A percentile compares a stretch with the other conserved stretches of the same genome.
These are phyloP conservation scores for Aspergillus fumigatus DNA, from an alignment of 2,329 filamentous ascomycete genomes.

Conservation along the genomic window DNA sequence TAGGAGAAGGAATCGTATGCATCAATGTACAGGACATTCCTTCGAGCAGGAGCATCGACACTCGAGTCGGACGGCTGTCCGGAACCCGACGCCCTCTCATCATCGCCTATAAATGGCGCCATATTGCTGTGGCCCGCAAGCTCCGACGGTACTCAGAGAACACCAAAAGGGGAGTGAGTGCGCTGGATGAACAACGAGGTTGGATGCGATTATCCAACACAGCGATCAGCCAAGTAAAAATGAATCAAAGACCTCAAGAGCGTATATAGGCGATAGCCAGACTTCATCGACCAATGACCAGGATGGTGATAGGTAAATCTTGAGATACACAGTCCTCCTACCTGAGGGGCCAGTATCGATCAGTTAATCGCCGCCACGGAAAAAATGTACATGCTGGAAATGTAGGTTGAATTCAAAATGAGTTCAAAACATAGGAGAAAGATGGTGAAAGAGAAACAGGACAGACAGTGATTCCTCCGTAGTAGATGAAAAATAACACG, in stretches of 20 bases:
- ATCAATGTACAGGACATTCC: slow-evolving; percentile 76
- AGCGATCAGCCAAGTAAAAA: not conserved
- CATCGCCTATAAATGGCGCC: slow-evolving; percentile 27
- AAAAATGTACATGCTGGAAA: not conserved
- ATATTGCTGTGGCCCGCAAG: slow-evolving; percentile 8
- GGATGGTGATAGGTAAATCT: not conserved
- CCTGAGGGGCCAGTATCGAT: not conserved
- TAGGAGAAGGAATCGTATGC: slow-evolving; percentile 97
- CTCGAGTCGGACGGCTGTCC: not conserved
- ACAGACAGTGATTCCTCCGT: not conserved
- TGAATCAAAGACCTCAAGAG: not conserved
- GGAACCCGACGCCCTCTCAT: slow-evolving; percentile 14
- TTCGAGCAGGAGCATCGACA: slow-evolving; percentile 5
- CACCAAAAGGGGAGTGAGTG: not conserved
- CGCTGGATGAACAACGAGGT: not conserved
- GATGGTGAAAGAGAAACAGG: not conserved
- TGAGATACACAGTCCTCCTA: not conserved
- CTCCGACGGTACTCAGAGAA: not conserved
- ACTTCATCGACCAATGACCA: not conserved
- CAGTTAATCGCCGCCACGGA: not conserved
- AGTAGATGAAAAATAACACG: not conserved
- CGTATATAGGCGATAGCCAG: not conserved
- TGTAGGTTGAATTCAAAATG: not conserved
- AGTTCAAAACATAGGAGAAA: not conserved
- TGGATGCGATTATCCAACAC: not conserved